These are phyloP conservation scores for Naganishia kalamii DNA, from an alignment of 768 basidiomycete genomes.

Conservation along the genomic window DNA sequence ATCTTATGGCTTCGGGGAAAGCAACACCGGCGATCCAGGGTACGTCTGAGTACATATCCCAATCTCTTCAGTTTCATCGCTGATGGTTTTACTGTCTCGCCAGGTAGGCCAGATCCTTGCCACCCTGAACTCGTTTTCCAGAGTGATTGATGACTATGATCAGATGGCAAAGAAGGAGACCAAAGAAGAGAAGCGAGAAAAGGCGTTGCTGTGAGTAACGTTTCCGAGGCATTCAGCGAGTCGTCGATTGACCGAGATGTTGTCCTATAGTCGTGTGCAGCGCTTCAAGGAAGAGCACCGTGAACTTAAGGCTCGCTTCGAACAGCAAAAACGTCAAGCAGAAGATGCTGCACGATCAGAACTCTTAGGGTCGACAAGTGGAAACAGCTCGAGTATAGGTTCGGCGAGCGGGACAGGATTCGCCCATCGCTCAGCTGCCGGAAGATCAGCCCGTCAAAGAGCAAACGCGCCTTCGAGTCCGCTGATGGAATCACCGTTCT, in stretches of 20 bases:
- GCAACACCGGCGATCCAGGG: slow-evolving; percentile 22
- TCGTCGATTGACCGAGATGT: slow-evolving; percentile 41
- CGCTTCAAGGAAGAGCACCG: slow-evolving; percentile 83
- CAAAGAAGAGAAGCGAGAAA: slow-evolving; percentile 92
- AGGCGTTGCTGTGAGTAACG: slow-evolving; percentile 83
- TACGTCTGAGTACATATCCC: background rate
- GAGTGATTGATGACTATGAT: slow-evolving; percentile 95
- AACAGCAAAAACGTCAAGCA: slow-evolving; percentile 56
- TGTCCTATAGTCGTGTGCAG: slow-evolving; percentile 62
- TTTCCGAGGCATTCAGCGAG: too few relatives aligned
- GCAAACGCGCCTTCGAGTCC: slow-evolving; percentile 48
- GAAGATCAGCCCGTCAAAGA: slow-evolving; percentile 26
- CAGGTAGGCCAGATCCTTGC: slow-evolving; percentile 87
- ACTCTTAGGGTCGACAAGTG: slow-evolving; percentile 59
- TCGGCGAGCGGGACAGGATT: slow-evolving; percentile 24
- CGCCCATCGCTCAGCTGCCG: slow-evolving; percentile 33
- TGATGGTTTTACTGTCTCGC: slow-evolving; percentile 32
- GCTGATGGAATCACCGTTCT: slow-evolving; percentile 79
- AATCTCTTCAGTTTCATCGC: slow-evolving; percentile 16
- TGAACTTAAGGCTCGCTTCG: slow-evolving; percentile 76
- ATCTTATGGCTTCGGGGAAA: slow-evolving; percentile 20
- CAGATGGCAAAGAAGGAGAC: slow-evolving; percentile 94
- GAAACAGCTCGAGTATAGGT: slow-evolving; percentile 60
- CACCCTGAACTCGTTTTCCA: slow-evolving; percentile 86
- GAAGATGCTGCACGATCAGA: slow-evolving; percentile 57